Percentiles rank a stretch among this genome's conserved stretches.
phyloP scores from a whole-genome alignment of 768 basidiomycete species.

The Termitomyces sp. region DNA sequence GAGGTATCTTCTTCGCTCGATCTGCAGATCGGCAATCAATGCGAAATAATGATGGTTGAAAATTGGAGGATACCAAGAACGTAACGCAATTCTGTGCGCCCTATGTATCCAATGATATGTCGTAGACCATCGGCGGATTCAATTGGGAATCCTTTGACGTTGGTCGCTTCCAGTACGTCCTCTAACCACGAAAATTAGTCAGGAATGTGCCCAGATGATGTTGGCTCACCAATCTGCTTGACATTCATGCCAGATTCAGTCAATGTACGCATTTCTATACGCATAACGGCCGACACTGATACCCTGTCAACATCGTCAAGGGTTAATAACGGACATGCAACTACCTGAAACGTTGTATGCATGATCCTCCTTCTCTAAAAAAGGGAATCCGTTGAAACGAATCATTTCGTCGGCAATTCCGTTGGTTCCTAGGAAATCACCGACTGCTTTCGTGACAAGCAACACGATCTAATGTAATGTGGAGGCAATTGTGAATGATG shows the following conservation, averaged over 20 bases:
- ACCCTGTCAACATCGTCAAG: neutral
- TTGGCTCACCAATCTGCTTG: slow-evolving; percentile 68
- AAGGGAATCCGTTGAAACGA: slow-evolving; percentile 94
- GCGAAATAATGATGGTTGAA: neutral
- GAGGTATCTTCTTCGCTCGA: slow-evolving; percentile 58
- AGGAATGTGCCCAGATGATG: neutral
- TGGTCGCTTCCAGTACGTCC: slow-evolving; percentile 58
- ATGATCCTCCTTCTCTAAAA: slow-evolving; percentile 93
- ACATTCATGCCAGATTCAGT: slow-evolving; percentile 72
- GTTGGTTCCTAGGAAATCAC: slow-evolving; percentile 86
- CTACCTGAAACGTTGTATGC: slow-evolving; percentile 86
- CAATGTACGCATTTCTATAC: slow-evolving; percentile 68
- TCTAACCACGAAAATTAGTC: slow-evolving; percentile 36
- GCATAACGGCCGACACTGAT: slow-evolving; percentile 87
- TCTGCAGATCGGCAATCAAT: slow-evolving; percentile 37
- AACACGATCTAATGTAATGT: slow-evolving; percentile 71
- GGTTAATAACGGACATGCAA: slow-evolving; percentile 16
- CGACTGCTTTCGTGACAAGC: slow-evolving; percentile 94
- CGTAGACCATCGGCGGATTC: slow-evolving; percentile 54
- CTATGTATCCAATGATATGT: slow-evolving; percentile 82
- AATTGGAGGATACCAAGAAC: slow-evolving; percentile 59
- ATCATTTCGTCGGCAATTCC: slow-evolving; percentile 99
- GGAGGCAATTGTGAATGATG: slow-evolving; percentile 1
- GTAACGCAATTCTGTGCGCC: slow-evolving; percentile 76
- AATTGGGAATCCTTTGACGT: slow-evolving; percentile 91